These are phyloP conservation scores for Aspergillus thermomutatus DNA, from an alignment of 2,329 filamentous ascomycete genomes.

Conservation along the genomic window DNA sequence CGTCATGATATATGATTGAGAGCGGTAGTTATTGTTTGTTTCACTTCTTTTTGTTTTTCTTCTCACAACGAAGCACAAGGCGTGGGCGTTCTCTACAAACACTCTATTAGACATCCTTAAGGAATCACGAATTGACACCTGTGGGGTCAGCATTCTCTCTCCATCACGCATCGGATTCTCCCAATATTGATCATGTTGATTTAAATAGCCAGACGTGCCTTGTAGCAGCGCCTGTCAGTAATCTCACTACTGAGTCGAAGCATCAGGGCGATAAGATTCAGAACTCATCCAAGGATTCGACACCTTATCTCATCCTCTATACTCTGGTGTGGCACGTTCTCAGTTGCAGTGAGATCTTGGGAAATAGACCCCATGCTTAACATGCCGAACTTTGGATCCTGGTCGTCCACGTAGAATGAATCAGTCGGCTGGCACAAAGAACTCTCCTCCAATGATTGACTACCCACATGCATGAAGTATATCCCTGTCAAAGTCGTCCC, in stretches of 20 bases:
- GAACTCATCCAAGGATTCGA: neutral
- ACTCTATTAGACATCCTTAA: slow-evolving; percentile 5
- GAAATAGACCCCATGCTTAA: neutral
- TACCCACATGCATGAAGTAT: slow-evolving; percentile 19
- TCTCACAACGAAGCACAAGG: slow-evolving; percentile 1
- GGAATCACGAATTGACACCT: neutral
- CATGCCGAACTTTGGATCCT: neutral
- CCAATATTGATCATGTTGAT: neutral
- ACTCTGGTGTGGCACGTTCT: neutral
- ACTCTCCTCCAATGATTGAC: neutral
- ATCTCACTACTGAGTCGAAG: neutral
- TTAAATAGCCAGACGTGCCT: neutral
- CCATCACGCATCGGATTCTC: neutral
- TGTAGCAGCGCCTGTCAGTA: neutral
- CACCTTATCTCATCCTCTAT: neutral
- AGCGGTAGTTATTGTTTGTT: neutral
- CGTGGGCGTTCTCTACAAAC: slow-evolving; percentile 5
- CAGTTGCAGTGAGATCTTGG: neutral
- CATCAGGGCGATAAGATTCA: neutral
- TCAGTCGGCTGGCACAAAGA: neutral
- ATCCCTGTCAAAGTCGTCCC: slow-evolving; percentile 19
- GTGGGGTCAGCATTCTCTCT: neutral
- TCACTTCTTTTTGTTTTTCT: neutral
- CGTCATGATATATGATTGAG: slow-evolving; percentile 1
- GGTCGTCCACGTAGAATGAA: neutral